Base-by-base conservation (phyloP, 2,329 filamentous ascomycete species). In the Leptographium galeiforme region DNA sequence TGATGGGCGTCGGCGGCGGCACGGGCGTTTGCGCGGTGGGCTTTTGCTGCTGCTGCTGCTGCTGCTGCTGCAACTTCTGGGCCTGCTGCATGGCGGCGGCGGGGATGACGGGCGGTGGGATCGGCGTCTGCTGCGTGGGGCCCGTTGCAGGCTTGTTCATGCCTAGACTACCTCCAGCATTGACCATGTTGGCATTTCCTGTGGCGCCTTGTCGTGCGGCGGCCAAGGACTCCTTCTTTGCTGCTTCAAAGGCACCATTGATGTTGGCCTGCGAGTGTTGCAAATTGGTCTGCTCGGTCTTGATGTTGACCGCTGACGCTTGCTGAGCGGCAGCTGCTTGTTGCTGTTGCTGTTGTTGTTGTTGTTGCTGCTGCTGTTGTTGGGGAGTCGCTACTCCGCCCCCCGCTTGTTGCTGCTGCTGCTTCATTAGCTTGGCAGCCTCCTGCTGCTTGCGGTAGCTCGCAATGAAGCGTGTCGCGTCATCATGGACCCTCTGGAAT, bases 381-480 rank as follows among this genome's bases (percentile, higher is more conserved):
- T 57, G 57, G 18, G 45, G 30, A 58, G 57, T 7, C 53, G 52
- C 34, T 8, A 39, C 33, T 2, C 34, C 53, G 16, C 55, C 61
- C 32, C 58, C 61, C 48, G 58, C 57, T 16, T 55, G 57, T 43
- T 54, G 52, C 58, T 61, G 51, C 45, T 57, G 51, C 34, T 61
- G 60, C 53, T 56, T 45, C n/a, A 40, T 11, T 55, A 51, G 54
- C 58, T 62, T 53, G 4, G 47, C 32, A 2, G 48, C 25, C 38
- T 67, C 67, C 53, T 75, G 73, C 48, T 72, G 68, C 52, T 72
- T 72, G 4, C 75, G 67, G 44, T 78, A 72, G 6, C 58, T 63
- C 14, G 73, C 72, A 4, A 78, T 70, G 59, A 73, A 78, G 19
- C 66, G 68, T 30, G 72, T 68, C 0, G 75, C 73, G 2, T 77